phyloP scores from a whole-genome alignment of 1,284 basidiomycete genomes.

The Cryptococcus amylolentus region DNA sequence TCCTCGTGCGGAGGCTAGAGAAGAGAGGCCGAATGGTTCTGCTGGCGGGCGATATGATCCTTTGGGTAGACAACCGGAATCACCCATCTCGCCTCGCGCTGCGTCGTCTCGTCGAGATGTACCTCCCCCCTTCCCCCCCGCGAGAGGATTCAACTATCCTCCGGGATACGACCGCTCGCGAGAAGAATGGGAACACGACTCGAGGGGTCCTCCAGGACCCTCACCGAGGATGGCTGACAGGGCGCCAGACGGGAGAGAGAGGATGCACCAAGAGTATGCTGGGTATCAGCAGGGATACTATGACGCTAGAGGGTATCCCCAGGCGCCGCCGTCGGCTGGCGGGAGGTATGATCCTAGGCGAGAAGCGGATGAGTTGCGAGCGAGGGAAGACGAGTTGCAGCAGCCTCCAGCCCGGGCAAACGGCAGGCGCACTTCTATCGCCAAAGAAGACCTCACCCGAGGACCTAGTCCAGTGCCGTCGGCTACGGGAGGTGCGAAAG shows the following conservation, averaged over 20 bases:
- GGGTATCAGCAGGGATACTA: constrained; percentile 14
- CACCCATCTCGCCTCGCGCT: constrained; percentile 33
- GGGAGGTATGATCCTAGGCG: constrained; percentile 19
- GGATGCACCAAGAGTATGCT: background rate
- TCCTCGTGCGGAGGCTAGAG: constrained; percentile 47
- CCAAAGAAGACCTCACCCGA: constrained; percentile 20
- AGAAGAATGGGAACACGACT: constrained; percentile 48
- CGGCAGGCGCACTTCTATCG: too few relatives aligned
- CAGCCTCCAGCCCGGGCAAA: too few relatives aligned
- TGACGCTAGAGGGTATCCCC: constrained; percentile 17
- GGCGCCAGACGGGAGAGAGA: constrained; percentile 19
- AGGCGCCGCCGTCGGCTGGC: background rate
- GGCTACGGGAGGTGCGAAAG: constrained; percentile 11
- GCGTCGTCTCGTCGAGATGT: constrained; percentile 15
- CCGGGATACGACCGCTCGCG: constrained; percentile 31
- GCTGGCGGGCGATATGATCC: constrained; percentile 27
- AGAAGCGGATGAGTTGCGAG: constrained; percentile 10
- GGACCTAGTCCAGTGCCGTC: constrained; percentile 38
- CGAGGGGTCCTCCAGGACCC: constrained; percentile 16
- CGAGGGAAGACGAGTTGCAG: too few relatives aligned
- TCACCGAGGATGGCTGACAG: constrained; percentile 18
- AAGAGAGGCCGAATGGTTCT: constrained; percentile 9
- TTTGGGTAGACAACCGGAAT: constrained; percentile 21
- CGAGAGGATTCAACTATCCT: constrained; percentile 18
- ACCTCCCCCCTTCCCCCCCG: constrained; percentile 18